Evolutionary conservation across 2,329 filamentous ascomycete genomes (phyloP).

Genomic region (Neobulgaria alba): DNA sequence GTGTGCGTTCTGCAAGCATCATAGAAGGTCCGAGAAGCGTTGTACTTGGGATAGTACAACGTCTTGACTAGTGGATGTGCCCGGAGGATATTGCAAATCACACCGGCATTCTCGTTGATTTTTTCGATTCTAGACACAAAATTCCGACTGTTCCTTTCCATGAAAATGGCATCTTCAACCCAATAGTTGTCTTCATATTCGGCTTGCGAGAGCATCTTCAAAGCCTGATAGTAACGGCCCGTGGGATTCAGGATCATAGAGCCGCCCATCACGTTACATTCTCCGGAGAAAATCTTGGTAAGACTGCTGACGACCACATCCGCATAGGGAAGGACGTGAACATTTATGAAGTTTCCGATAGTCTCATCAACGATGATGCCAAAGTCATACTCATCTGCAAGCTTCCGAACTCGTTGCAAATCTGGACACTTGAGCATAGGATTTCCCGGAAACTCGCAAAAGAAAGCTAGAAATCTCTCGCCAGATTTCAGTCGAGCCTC

Average conservation of each 20-base stretch:
- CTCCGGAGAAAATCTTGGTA: conserved; percentile 95
- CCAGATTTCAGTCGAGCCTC: conserved; percentile 62
- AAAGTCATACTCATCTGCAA: conserved; percentile 82
- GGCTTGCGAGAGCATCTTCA: conserved; percentile 57
- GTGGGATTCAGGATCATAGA: conserved; percentile 57
- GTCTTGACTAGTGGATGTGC: conserved; percentile 57
- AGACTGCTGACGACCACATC: conserved; percentile 92
- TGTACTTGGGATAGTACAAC: conserved; percentile 82
- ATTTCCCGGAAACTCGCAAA: conserved; percentile 93
- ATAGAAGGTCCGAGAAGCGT: conserved; percentile 61
- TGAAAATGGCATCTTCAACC: conserved; percentile 87
- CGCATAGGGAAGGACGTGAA: conserved; percentile 81
- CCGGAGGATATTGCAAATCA: conserved; percentile 65
- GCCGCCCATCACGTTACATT: conserved; percentile 97
- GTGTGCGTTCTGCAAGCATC: conserved; percentile 65
- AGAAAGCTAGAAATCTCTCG: conserved; percentile 72
- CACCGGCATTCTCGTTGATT: conserved; percentile 79
- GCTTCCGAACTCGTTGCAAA: conserved; percentile 65
- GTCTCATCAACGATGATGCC: conserved; percentile 91
- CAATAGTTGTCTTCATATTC: conserved; percentile 88
- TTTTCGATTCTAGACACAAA: conserved; percentile 75
- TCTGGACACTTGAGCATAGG: conserved; percentile 81
- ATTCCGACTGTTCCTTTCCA: conserved; percentile 93
- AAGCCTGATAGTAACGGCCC: conserved; percentile 55
- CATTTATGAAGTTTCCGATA: conserved; percentile 91